Evolutionary conservation across 805 yeast genomes (phyloP).

Genomic region (Candida berthetii): DNA sequence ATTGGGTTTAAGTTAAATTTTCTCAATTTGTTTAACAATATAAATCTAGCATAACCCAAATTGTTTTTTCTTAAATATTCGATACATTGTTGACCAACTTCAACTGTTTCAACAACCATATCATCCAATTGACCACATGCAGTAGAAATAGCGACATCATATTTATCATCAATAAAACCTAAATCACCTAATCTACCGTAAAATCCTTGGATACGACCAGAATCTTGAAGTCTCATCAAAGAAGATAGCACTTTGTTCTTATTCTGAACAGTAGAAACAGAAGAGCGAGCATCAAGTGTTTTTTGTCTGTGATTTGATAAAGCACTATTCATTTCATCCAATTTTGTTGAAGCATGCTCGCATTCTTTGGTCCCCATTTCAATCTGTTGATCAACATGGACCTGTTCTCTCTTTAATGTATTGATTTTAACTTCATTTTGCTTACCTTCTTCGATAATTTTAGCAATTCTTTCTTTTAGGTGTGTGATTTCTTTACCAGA

Average conservation of each 20-base stretch:
- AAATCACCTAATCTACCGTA: conserved; percentile 89
- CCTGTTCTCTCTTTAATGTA: conserved; percentile 41
- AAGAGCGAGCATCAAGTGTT: conserved; percentile 58
- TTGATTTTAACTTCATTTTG: conserved; percentile 39
- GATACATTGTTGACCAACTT: conserved; percentile 70
- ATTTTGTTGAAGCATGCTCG: conserved; percentile 35
- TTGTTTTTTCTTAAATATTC: conserved; percentile 76
- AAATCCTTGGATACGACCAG: conserved; percentile 83
- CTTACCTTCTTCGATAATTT: conserved; percentile 41
- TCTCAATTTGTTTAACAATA: conserved; percentile 69
- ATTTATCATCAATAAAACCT: conserved; percentile 84
- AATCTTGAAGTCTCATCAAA: conserved; percentile 58
- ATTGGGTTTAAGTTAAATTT: conserved; percentile 52
- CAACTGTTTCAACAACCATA: conserved; percentile 81
- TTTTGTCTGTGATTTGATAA: conserved; percentile 52
- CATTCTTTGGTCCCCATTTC: conserved; percentile 53
- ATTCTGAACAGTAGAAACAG: conserved; percentile 52
- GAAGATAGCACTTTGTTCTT: conserved; percentile 71
- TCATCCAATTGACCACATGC: conserved; percentile 91
- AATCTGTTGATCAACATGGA: conserved; percentile 47
- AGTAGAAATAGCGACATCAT: conserved; percentile 91
- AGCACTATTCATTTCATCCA: conserved; percentile 49
- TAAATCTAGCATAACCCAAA: conserved; percentile 86
- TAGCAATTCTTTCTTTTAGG: conserved; percentile 36
- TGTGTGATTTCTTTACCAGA: conserved; percentile 37